Base-by-base conservation (phyloP, 2,329 filamentous ascomycete species). In the Alternaria consortialis region DNA sequence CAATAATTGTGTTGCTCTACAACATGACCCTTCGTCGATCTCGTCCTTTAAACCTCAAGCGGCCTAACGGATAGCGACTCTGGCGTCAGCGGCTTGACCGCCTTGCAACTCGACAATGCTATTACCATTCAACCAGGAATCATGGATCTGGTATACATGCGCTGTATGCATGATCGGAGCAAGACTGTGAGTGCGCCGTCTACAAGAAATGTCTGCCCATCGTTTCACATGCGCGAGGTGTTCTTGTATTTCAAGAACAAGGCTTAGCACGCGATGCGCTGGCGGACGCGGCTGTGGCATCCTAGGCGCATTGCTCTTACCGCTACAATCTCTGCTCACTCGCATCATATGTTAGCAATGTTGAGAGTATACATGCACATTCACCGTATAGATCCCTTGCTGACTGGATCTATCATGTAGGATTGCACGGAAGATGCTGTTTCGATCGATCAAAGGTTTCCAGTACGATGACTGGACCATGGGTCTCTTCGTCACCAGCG, bases 381-480 rank as follows among this genome's bases (percentile, higher is more conserved):
- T 23, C 34, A 31, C 0, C 2, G 31, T 23, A 3, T 17, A 3
- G 11, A 31, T 46, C 40, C 55, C 55, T 52, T 34, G 62, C 62
- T 52, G 37, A 53, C 46, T 2, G 27, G 5, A 31, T 27, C 25
- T 36, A 8, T 11, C 9, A 15, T 46, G 62, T 55, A 83, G 80
- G 36, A 76, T 80, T 32, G 84, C 83, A 11, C 78, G 82, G 32
- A 76, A 73, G 20, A 75, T 83, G 36, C 75, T 80, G 9, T 78
- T 87, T 52, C 80, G 84, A 15, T 81, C 82, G 39, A 75, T 82
- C 66, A 79, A 75, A 42, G 78, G 78, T 7, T 81, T 87, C n/a
- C 83, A 85, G 66, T 68, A 82, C 27, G 87, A 88, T 66, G 87
- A 89, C 69, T 87, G 83, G 68, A 76, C 86, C 25, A 88, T 88